phyloP scores from a whole-genome alignment of 176 grass and related monocot species.

The Puya raimondii region DNA sequence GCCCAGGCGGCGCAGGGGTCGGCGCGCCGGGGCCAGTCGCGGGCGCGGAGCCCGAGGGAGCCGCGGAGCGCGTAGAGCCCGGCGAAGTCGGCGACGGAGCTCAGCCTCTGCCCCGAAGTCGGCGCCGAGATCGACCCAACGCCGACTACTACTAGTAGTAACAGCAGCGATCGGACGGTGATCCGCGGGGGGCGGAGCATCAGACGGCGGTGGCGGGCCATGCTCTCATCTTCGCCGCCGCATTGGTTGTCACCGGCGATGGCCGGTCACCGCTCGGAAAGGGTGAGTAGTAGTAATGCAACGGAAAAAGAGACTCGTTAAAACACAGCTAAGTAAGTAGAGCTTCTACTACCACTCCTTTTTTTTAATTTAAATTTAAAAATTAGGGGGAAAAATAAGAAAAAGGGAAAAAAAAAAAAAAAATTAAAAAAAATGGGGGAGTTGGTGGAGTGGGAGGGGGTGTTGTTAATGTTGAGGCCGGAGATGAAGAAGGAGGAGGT shows the following conservation, averaged over 20 bases:
- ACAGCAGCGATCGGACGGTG: background rate
- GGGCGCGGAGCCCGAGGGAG: slow-evolving; percentile 11
- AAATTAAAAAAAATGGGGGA: background rate
- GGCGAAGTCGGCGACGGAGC: background rate
- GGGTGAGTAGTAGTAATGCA: background rate
- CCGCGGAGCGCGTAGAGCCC: background rate
- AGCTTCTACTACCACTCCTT: background rate
- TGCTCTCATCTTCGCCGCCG: background rate
- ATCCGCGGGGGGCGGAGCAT: background rate
- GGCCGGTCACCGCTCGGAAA: background rate
- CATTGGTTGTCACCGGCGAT: background rate
- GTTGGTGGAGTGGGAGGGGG: background rate
- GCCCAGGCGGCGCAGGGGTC: slow-evolving; percentile 7
- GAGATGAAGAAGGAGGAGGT: background rate
- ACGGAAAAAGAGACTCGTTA: background rate
- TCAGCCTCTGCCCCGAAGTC: background rate
- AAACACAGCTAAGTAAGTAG: too few species aligned
- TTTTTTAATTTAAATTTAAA: background rate
- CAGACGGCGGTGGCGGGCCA: background rate
- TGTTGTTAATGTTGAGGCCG: background rate
- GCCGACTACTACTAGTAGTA: too few species aligned
- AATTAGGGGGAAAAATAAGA: too few species aligned
- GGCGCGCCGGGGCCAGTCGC: background rate
- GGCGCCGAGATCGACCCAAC: background rate
- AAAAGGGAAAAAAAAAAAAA: too few species aligned